Base-by-base conservation (phyloP, 495 filamentous ascomycete species). In the Melanomma pulvis-pyrius region DNA sequence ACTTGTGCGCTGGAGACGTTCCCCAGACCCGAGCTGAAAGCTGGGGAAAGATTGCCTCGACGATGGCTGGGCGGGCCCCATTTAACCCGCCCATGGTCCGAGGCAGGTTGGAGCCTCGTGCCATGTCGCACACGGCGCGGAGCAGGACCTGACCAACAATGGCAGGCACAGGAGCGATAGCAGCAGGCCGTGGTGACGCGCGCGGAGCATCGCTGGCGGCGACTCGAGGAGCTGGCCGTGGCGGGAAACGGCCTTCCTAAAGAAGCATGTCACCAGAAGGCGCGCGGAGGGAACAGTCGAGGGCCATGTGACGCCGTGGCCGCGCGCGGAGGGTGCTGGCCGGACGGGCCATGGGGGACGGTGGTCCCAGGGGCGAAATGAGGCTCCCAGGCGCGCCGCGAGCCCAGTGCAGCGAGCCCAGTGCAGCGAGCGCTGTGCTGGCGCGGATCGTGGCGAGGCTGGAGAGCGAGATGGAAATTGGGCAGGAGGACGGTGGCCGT, bases 141-240 rank as follows among this genome's bases (percentile, higher is more conserved):
- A 25, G 36, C 59, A 58, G 28, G 65, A 65, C 67, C 17, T 70
- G 55, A 34, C 67, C 61, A 70, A 65, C 61, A 69, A 63, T 62
- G 19, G 55, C 49, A 21, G 28, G 53, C 41, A 39, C 57, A 58
- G 1, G 49, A 9, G 17, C 47, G 60, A 44, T 44, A 55, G 15
- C 21, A 58, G 36, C 59, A 41, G 53, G 15, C 28, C 48, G 55
- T 48, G 29, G 52, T 6, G 47, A 36, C 50, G 1, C 30, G 64
- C 17, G 19, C 24, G 54, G 36, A 51, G 44, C 25, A 25, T 41
- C 61, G 19, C 24, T 57, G 54, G 36, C 12, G 24, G 9, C 13
- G 39, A 44, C 19, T 67, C 36, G 47, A 59, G 28, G 12, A 9
- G 48, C 22, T 22, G 32, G 56, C n/a, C n/a, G n/a, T 57, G 55